Base-by-base conservation (phyloP, 176 grass and related monocot species). In the Pontederia crassipes region DNA sequence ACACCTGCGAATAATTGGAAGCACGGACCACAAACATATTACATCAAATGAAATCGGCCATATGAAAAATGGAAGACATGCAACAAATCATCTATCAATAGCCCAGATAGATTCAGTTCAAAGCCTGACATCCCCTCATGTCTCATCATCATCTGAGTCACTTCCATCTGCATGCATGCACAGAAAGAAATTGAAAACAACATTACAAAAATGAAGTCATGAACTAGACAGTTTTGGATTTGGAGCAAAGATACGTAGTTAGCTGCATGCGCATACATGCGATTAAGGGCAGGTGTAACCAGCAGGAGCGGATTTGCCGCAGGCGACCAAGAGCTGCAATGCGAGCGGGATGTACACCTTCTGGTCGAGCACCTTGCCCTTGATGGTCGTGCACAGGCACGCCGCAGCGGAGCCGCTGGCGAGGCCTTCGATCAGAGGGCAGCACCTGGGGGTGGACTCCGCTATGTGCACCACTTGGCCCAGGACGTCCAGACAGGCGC, bases 371-470 rank as follows among this genome's bases (percentile, higher is more conserved):
- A 88, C 45, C 77, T 80, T 83, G 45, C 59, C 85, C 72, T 88
- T 88, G 69, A 88, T 80, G 28, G 85, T 74, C n/a, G 85, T 88
- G 77, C 85, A 88, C 12, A 88, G 68, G 68, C 85, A 88, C 18
- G 65, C 80, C 14, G 80, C 80, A 4, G 77, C 85, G 0, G 72
- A 71, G 14, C 74, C 49, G 1, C 85, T 77, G 55, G 76, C 55
- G 26, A 83, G 8, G 56, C 80, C 85, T 50, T 59, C 14, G 28
- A 88, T 65, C 1, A 83, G 59, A 16, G 69, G 59, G 77, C 85
- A 88, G 80, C 85, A 88, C 73, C 74, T 48, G 55, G 83, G 69
- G 24, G 72, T 64, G 28, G 73, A 47, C 68, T 88, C 85, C 28
- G 77, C 85, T 72, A 83, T 4, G 58, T 88, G 72, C 49, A 88